Conservation (phyloP, 768 basidiomycete genomes). For the Boletus tylopilopsis region DNA sequence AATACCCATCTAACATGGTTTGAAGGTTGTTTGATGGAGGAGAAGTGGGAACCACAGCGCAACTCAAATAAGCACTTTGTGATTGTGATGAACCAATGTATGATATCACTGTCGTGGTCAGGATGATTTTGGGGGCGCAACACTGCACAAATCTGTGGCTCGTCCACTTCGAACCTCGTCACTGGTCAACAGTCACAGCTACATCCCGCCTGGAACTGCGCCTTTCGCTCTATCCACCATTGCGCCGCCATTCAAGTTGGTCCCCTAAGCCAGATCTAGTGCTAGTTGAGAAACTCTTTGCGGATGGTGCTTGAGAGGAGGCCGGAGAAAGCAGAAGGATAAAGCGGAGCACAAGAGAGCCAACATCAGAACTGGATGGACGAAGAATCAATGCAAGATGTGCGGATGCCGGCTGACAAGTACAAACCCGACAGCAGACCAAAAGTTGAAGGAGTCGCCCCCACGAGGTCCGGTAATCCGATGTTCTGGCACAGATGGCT, state of each 20-base stretch:
- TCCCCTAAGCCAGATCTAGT: conserved; percentile 17
- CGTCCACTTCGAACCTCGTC: too few species aligned
- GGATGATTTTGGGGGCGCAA: too few species aligned
- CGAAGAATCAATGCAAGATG: conserved; percentile 66
- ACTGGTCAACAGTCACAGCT: too few species aligned
- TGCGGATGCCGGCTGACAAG: conserved; percentile 53
- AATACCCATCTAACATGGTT: conserved; percentile 84
- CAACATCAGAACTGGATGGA: conserved; percentile 73
- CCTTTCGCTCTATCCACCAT: background rate
- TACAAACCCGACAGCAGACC: conserved; percentile 75
- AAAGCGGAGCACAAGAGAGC: conserved; percentile 30
- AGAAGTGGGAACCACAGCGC: too few species aligned
- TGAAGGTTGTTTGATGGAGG: conserved; percentile 39
- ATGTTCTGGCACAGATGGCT: background rate
- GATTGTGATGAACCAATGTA: too few species aligned
- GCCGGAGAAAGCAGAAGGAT: conserved; percentile 32
- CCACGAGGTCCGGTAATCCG: conserved; percentile 34
- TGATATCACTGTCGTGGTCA: too few species aligned
- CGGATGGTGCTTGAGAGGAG: conserved; percentile 57
- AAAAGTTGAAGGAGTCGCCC: conserved; percentile 54
- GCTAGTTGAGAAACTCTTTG: conserved; percentile 64
- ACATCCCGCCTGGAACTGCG: background rate
- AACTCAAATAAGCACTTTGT: background rate
- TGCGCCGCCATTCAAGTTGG: conserved; percentile 2
- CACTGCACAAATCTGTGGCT: too few species aligned